Conservation (phyloP, 2,329 filamentous ascomycete genomes). For the Thelonectria discophora region DNA sequence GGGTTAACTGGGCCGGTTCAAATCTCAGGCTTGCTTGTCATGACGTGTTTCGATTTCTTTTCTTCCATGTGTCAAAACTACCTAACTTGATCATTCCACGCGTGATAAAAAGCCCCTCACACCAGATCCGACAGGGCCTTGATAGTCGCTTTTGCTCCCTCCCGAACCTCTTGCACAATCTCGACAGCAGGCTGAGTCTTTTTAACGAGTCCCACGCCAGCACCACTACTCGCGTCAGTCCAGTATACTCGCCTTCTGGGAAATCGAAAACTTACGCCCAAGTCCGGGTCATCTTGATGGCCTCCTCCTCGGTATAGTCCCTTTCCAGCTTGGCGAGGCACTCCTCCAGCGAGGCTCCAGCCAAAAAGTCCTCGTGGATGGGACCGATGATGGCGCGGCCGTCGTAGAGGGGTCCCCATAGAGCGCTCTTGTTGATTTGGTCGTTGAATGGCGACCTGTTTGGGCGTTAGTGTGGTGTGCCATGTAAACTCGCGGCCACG, state of each 20-base stretch:
- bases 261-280: conserved; percentile 48
- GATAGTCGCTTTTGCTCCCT: conserved; percentile 49
- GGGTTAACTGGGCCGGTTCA: conserved; percentile 20
- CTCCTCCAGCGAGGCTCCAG: conserved; percentile 53
- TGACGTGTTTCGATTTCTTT: neutral
- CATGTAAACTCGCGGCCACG: neutral
- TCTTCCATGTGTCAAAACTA: neutral
- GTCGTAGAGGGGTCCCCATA: conserved; percentile 56
- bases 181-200: conserved; percentile 51
- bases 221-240: conserved; percentile 46
- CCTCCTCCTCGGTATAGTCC: conserved; percentile 48
- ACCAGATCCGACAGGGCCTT: conserved; percentile 39
- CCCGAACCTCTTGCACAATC: conserved; percentile 54
- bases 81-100: neutral
- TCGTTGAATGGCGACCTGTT: conserved; percentile 54
- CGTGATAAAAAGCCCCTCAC: neutral
- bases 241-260: neutral
- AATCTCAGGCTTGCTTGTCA: conserved; percentile 16
- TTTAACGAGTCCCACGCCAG: conserved; percentile 57
- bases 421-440: conserved; percentile 46
- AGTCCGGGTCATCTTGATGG: conserved; percentile 45
- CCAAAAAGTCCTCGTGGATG: conserved; percentile 52
- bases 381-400: conserved; percentile 53
- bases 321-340: conserved; percentile 51
- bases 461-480: neutral